phyloP scores from a whole-genome alignment of 768 basidiomycete genomes.

The Suillus occidentalis region DNA sequence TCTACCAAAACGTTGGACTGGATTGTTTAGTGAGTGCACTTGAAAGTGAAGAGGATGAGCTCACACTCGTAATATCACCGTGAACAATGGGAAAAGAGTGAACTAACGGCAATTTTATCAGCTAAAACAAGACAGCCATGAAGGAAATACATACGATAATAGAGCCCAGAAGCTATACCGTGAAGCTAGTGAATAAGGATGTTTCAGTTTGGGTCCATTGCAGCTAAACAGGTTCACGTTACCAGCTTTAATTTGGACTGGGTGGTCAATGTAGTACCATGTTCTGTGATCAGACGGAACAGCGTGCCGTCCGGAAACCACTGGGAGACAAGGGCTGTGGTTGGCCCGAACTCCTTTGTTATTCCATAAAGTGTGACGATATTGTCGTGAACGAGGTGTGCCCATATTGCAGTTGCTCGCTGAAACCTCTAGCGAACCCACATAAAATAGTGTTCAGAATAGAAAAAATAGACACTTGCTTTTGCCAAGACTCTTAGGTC shows the following conservation, averaged over 20 bases:
- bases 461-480: background rate
- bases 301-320: constrained; percentile 12
- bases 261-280: constrained; percentile 7
- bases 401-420: constrained; percentile 22
- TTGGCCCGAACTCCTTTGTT: constrained; percentile 13
- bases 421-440: constrained; percentile 11
- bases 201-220: no score
- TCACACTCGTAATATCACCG: constrained; percentile 6
- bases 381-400: constrained; percentile 17
- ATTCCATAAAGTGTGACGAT: constrained; percentile 18
- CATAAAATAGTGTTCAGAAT: background rate
- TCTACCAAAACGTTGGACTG: constrained; percentile 45
- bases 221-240: no score
- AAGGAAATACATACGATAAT: background rate
- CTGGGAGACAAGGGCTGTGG: constrained; percentile 19
- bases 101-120: background rate
- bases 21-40: background rate
- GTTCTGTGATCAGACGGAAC: constrained; percentile 6
- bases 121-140: background rate
- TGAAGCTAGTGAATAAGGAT: background rate
- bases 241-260: constrained; percentile 17
- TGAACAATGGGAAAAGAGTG: constrained; percentile 1
- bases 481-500: background rate
- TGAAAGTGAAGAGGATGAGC: background rate
- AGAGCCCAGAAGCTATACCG: background rate